phyloP scores from a whole-genome alignment of 495 filamentous ascomycete species.

The Tetracladium setigerum region DNA sequence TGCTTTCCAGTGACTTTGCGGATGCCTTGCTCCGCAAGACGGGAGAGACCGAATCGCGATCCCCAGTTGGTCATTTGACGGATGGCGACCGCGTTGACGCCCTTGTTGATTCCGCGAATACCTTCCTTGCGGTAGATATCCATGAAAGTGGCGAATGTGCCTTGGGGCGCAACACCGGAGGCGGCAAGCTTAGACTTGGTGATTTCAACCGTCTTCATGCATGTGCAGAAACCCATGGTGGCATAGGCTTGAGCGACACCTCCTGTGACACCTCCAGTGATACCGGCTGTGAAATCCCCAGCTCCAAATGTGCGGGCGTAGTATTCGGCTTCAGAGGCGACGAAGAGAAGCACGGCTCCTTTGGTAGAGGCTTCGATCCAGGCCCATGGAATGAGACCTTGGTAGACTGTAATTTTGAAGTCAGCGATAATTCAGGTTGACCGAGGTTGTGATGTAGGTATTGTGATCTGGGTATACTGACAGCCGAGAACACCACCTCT shows the following conservation, averaged over 20 bases:
- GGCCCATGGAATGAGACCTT: conserved; percentile 99
- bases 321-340: conserved; percentile 97
- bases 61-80: conserved; percentile 99
- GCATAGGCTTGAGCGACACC: conserved; percentile 97
- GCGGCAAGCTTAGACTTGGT: conserved; percentile 94
- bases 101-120: conserved; percentile 92
- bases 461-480: conserved; percentile 42
- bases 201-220: conserved; percentile 99
- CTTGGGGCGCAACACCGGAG: conserved; percentile 69
- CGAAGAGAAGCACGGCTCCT: conserved; percentile 97
- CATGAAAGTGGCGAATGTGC: conserved; percentile 92
- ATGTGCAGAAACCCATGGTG: conserved; percentile 99
- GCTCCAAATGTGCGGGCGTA: conserved; percentile 76
- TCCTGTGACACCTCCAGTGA: conserved; percentile 84
- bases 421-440: not conserved
- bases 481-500: conserved; percentile 93
- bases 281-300: conserved; percentile 77
- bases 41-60: conserved; percentile 84
- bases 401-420: conserved; percentile 64
- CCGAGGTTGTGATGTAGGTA: not conserved
- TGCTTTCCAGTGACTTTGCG: conserved; percentile 74
- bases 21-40: conserved; percentile 85
- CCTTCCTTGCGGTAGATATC: conserved; percentile 93
- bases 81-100: conserved; percentile 97
- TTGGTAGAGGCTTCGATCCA: conserved; percentile 99